A percentile compares a stretch with the other conserved stretches of the same genome.
Evolutionary conservation across 2,329 filamentous ascomycete genomes (phyloP).

Genomic region (Didymella pomorum): DNA sequence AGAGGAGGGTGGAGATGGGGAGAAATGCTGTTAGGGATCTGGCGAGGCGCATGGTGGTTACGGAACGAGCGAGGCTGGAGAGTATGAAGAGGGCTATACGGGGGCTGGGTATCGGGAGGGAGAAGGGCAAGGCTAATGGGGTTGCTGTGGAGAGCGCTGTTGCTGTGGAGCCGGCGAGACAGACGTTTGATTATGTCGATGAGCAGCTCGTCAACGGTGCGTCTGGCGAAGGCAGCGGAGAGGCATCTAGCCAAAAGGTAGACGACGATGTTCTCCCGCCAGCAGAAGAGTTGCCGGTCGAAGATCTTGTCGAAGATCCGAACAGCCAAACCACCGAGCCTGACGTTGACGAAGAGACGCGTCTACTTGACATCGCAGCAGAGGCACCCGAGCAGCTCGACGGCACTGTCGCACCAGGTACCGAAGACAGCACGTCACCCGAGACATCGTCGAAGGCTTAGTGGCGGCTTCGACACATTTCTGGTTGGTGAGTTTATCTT

Average conservation of each 20-base stretch:
- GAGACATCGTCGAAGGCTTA: not conserved
- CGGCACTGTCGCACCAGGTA: not conserved
- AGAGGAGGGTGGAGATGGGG: conserved; percentile 81
- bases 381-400: conserved; percentile 13
- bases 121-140: not conserved
- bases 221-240: too few relatives aligned
- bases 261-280: not conserved
- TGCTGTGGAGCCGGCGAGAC: not conserved
- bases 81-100: conserved; percentile 82
- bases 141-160: too few relatives aligned
- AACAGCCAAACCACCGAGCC: not conserved
- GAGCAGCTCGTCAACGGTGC: not conserved
- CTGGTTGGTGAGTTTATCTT: too few relatives aligned
- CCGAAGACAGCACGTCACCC: not conserved
- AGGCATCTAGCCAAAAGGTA: not conserved
- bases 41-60: conserved; percentile 78
- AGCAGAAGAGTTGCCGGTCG: not conserved
- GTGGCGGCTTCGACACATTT: too few relatives aligned
- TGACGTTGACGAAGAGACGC: conserved; percentile 7
- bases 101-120: conserved; percentile 47
- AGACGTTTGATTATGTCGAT: not conserved
- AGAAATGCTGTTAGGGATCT: conserved; percentile 77
- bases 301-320: conserved; percentile 2
- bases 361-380: conserved; percentile 10
- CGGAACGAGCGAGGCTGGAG: conserved; percentile 80